Percentiles rank a stretch among this genome's conserved stretches.
phyloP scores from a whole-genome alignment of 495 filamentous ascomycete genomes.

The Neurospora sp. region DNA sequence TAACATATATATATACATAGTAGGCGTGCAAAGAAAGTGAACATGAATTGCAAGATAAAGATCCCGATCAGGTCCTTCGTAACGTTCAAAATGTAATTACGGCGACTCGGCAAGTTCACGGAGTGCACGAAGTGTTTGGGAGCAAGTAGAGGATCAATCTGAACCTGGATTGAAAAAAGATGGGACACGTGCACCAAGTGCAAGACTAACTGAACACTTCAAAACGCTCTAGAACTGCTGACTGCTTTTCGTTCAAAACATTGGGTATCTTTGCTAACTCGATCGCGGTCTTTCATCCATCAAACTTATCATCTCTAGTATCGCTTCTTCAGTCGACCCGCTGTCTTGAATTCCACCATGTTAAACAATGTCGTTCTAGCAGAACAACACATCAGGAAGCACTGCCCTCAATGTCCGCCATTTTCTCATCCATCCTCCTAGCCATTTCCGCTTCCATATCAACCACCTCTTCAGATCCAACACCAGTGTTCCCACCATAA shows the following conservation, averaged over 20 bases:
- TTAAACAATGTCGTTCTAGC: background rate
- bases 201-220: background rate
- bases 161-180: background rate
- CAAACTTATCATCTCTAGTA: background rate
- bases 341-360: background rate
- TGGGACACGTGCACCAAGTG: background rate
- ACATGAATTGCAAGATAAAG: background rate
- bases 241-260: background rate
- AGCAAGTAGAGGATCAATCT: background rate
- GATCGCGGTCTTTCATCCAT: background rate
- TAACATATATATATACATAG: background rate
- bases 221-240: background rate
- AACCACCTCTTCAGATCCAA: slow-evolving; percentile 29
- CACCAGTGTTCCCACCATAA: background rate
- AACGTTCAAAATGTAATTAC: background rate
- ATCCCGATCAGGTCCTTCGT: background rate
- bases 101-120: background rate
- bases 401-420: slow-evolving; percentile 28
- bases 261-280: background rate
- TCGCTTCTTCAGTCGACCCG: background rate
- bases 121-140: background rate
- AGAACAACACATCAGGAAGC: background rate
- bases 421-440: slow-evolving; percentile 45
- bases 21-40: background rate
- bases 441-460: slow-evolving; percentile 52